Evolutionary conservation across 2,329 filamentous ascomycete genomes (phyloP).

Genomic region (Cercospora brassicicola): DNA sequence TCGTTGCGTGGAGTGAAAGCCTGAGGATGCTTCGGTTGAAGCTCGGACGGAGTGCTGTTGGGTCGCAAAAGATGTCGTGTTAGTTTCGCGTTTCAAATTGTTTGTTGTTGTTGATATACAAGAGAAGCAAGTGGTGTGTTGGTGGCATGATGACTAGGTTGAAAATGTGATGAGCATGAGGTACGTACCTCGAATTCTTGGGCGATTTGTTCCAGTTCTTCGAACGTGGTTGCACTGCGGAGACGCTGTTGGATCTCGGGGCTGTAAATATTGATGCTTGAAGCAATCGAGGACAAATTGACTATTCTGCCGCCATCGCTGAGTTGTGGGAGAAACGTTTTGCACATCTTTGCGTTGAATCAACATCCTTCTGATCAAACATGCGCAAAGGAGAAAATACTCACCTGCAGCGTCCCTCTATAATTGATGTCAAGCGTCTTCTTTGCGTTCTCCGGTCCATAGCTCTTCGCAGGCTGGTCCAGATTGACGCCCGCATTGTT

Average conservation of each 20-base stretch:
- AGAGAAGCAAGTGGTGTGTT: background rate
- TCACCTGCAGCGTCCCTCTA: slow-evolving; percentile 39
- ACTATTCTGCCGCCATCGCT: slow-evolving; percentile 38
- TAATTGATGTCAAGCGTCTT: slow-evolving; percentile 41
- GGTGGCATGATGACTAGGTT: background rate
- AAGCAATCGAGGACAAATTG: slow-evolving; percentile 40
- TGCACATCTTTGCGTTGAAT: slow-evolving; percentile 33
- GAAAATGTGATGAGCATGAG: background rate
- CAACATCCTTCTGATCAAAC: background rate
- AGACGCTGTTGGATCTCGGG: slow-evolving; percentile 30
- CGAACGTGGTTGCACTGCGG: slow-evolving; percentile 26
- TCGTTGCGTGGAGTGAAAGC: slow-evolving; percentile 34
- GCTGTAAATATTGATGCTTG: slow-evolving; percentile 36
- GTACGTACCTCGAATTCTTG: slow-evolving; percentile 33
- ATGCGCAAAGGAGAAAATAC: slow-evolving; percentile 5
- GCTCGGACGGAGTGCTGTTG: slow-evolving; percentile 25
- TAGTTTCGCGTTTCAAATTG: background rate
- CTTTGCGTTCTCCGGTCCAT: slow-evolving; percentile 33
- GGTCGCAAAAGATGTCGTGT: background rate
- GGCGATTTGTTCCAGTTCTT: slow-evolving; percentile 36
- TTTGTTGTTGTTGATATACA: background rate
- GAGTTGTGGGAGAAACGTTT: slow-evolving; percentile 37
- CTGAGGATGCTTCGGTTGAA: slow-evolving; percentile 29
- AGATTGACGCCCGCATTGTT: slow-evolving; percentile 43
- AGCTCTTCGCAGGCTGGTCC: slow-evolving; percentile 25